Evolutionary conservation across 768 basidiomycete genomes (phyloP).

Genomic region (Kwoniella bestiolae): DNA sequence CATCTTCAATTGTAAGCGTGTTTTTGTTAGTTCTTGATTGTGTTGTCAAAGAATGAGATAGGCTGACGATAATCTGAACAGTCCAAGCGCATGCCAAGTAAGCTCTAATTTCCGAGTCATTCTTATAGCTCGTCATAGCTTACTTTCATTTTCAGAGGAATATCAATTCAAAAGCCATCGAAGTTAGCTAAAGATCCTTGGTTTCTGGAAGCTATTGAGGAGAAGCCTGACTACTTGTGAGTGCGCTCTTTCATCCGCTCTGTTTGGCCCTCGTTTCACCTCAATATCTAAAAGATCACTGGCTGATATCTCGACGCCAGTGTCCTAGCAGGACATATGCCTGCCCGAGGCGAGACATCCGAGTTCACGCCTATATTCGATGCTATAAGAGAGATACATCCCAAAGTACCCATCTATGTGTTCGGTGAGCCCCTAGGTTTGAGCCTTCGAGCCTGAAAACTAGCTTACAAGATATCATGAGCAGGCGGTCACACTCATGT

Average conservation of each 20-base stretch:
- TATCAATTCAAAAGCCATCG: conserved; percentile 73
- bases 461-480: neutral
- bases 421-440: conserved; percentile 64
- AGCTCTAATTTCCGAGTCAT: too few species aligned
- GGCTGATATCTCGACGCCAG: too few species aligned
- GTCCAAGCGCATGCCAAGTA: conserved; percentile 61
- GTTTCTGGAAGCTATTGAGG: conserved; percentile 77
- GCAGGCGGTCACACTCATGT: conserved; percentile 72
- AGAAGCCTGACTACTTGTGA: conserved; percentile 78
- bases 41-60: neutral
- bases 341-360: conserved; percentile 63
- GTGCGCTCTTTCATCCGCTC: too few species aligned
- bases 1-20: conserved; percentile 66
- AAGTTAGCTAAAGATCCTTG: conserved; percentile 80
- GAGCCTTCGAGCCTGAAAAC: neutral
- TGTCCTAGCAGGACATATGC: conserved; percentile 73
- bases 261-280: too few species aligned
- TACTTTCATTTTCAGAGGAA: conserved; percentile 60
- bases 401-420: conserved; percentile 76
- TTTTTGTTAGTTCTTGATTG: neutral
- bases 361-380: conserved; percentile 73
- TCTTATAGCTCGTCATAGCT: neutral
- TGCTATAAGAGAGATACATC: conserved; percentile 73
- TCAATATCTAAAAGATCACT: too few species aligned
- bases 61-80: conserved; percentile 15